Evolutionary conservation across 306 rosid genomes (phyloP).

Genomic region (Cicer bijugum): DNA sequence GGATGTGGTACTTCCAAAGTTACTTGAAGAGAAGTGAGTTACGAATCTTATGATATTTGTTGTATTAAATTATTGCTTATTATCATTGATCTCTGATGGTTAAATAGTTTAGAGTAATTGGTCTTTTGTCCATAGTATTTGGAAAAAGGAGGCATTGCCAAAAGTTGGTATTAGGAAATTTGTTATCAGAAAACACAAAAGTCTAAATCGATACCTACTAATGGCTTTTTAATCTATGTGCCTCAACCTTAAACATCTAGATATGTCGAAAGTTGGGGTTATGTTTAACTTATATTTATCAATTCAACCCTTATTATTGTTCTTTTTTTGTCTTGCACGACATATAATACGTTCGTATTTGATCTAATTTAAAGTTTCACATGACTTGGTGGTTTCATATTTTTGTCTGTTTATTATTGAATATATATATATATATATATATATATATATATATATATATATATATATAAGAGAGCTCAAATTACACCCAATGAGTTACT

Average conservation of each 20-base stretch:
- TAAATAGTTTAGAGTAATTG: slow-evolving; percentile 10
- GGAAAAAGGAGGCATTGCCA: not conserved
- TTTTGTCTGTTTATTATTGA: not conserved
- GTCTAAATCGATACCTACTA: not conserved
- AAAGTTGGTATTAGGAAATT: too few relatives aligned
- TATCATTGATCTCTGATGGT: slow-evolving; percentile 36
- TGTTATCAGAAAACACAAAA: not conserved
- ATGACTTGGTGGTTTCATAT: not conserved
- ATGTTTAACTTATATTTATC: not conserved
- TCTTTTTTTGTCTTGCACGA: not conserved
- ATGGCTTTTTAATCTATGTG: not conserved
- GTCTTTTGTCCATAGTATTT: slow-evolving; percentile 1
- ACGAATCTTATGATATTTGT: not conserved
- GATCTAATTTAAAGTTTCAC: not conserved
- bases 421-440: too few relatives aligned
- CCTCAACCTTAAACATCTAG: slow-evolving; percentile 1
- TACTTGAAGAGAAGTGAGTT: slow-evolving; percentile 93
- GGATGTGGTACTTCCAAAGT: slow-evolving; percentile 84
- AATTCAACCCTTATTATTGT: slow-evolving; percentile 1
- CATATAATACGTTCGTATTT: not conserved
- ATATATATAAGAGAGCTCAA: too few relatives aligned
- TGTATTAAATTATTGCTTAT: slow-evolving; percentile 26
- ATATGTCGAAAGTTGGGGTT: not conserved
- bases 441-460: too few relatives aligned
- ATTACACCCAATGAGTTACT: too few relatives aligned